Evolutionary conservation across 441 rosid species (phyloP).

Genomic region (Geranium incanum): DNA sequence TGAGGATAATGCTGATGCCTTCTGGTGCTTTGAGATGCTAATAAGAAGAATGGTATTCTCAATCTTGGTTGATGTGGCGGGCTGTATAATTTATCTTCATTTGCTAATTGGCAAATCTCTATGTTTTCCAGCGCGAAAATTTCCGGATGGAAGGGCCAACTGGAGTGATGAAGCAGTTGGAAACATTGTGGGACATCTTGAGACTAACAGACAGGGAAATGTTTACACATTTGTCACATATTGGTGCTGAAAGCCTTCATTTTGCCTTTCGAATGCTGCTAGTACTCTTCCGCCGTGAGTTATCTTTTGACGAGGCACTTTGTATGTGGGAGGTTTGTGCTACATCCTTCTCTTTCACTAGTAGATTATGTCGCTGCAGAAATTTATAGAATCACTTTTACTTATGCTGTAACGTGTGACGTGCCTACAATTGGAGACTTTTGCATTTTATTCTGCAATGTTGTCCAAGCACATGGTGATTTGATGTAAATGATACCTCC

Average conservation of each 20-base stretch:
- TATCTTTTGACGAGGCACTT: constrained; percentile 78
- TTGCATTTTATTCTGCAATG: neutral
- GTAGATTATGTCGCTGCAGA: neutral
- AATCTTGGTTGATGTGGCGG: constrained; percentile 16
- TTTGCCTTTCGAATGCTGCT: constrained; percentile 93
- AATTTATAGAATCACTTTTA: neutral
- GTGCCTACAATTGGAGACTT: neutral
- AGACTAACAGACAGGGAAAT: constrained; percentile 79
- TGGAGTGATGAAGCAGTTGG: constrained; percentile 85
- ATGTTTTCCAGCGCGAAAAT: constrained; percentile 61
- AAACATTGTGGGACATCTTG: constrained; percentile 78
- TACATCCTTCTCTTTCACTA: constrained; percentile 14
- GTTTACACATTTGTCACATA: constrained; percentile 59
- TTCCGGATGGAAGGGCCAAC: constrained; percentile 91
- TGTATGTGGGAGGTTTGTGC: constrained; percentile 88
- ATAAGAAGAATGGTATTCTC: constrained; percentile 73
- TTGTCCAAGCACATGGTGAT: constrained; percentile 7
- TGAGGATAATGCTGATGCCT: constrained; percentile 91
- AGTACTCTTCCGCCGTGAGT: constrained; percentile 82
- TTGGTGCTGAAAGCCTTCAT: constrained; percentile 94
- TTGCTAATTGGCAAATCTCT: constrained; percentile 22
- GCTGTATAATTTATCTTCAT: constrained; percentile 20
- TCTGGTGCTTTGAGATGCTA: constrained; percentile 99
- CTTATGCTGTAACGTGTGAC: neutral
- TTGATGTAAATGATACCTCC: neutral